Base-by-base conservation (phyloP, 108 stramenopile genomes). In the Pseudonitzschia pungens region DNA sequence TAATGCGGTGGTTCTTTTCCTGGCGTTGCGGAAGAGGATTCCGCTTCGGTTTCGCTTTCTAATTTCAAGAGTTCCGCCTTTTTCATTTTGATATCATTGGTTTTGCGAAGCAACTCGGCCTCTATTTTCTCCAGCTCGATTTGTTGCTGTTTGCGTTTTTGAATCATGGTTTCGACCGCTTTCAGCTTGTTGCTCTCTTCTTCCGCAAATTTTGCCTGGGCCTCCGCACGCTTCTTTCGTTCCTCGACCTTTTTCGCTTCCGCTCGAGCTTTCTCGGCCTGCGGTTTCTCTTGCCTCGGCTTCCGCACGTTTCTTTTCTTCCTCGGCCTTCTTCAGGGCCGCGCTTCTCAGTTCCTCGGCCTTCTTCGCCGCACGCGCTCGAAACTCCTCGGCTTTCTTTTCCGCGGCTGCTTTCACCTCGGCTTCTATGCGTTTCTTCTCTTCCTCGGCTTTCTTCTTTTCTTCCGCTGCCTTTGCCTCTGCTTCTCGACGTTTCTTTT, bases 111-210 rank as follows among this genome's bases (percentile, higher is more conserved):
- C 16, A 67, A 50, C 4, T 51, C 44, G 0, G 20, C 22, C 22
- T 67, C 66, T 8, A 67, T 0, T 50, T 67, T 67, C 2, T 67
- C 66, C 10, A 67, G 45, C n/a, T 42, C 33, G 51, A 1, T 0
- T 40, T 43, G 0, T 64, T 72, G 71, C 50, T 69, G 22, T 29
- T 58, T 45, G 18, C 68, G 57, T 44, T 51, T 69, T 42, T 84
- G 52, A 36, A 67, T 29, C 48, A 21, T 24, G 9, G 21, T 29
- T 48, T 67, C 22, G 0, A 67, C 10, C 22, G 24, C 45, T 67
- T 67, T 1, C 48, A 67, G 28, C 69, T 78, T 64, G 10, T 62
- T 72, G 26, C 70, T 59, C 73, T 75, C 70, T 56, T 71, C 71
- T 32, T 77, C 41, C 33, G 75, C 70, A 20, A 79, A 27, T 27